Evolutionary conservation across 2,329 filamentous ascomycete genomes (phyloP).

Genomic region (Cordyceps militaris): DNA sequence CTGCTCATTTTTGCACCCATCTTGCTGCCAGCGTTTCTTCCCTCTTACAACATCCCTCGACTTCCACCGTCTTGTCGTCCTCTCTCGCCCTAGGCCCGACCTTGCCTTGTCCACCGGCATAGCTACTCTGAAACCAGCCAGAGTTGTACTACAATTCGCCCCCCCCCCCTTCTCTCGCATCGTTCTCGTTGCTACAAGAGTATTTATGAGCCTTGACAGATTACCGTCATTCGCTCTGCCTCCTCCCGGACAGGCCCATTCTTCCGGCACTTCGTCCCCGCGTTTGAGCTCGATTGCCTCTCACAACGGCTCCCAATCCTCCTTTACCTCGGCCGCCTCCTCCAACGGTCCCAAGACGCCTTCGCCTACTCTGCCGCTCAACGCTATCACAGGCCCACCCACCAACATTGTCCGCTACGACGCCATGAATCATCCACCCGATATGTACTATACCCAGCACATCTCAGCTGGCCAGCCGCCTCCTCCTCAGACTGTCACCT

Average conservation of each 20-base stretch:
- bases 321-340: constrained; percentile 47
- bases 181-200: background rate
- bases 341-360: constrained; percentile 68
- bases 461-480: constrained; percentile 72
- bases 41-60: background rate
- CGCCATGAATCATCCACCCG: constrained; percentile 77
- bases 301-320: constrained; percentile 45
- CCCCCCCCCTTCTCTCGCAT: background rate
- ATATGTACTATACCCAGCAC: constrained; percentile 81
- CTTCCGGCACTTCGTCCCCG: constrained; percentile 66
- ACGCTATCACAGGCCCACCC: constrained; percentile 28
- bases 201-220: constrained; percentile 61
- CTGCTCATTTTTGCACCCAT: background rate
- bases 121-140: constrained; percentile 5
- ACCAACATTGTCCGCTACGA: constrained; percentile 28
- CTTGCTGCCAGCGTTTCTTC: constrained; percentile 4
- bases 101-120: background rate
- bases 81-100: background rate
- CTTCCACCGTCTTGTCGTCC: background rate
- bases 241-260: constrained; percentile 61
- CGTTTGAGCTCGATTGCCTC: constrained; percentile 68
- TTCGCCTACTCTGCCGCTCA: constrained; percentile 58
- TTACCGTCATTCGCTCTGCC: constrained; percentile 64
- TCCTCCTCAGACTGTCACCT: constrained; percentile 68
- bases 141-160: background rate